Percentiles rank a stretch among this genome's conserved stretches.
These are phyloP conservation scores for Raffaelea albimanens DNA, from an alignment of 2,329 filamentous ascomycete genomes.

Conservation along the genomic window DNA sequence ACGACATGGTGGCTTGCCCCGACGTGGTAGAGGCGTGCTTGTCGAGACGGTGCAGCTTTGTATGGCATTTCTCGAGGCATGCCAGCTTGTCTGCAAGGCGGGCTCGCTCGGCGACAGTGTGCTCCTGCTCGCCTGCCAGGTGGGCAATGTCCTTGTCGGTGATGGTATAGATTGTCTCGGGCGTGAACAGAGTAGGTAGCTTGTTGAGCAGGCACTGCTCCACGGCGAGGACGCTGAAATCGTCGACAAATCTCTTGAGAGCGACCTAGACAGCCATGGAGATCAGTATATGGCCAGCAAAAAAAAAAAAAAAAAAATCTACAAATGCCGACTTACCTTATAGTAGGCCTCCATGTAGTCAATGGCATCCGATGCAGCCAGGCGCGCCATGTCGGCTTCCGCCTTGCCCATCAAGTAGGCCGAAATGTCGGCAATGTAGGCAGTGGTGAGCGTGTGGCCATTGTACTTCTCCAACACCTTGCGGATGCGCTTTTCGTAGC, in stretches of 20 bases:
- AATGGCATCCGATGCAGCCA: slow-evolving; percentile 23
- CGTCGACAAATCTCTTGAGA: slow-evolving; percentile 15
- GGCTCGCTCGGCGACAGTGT: slow-evolving; percentile 10
- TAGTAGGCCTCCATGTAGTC: slow-evolving; percentile 34
- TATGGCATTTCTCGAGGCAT: slow-evolving; percentile 10
- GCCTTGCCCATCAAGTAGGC: slow-evolving; percentile 13
- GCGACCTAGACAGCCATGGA: no score
- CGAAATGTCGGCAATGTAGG: neutral
- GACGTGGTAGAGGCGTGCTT: no score
- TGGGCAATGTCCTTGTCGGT: slow-evolving; percentile 9
- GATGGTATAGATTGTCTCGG: slow-evolving; percentile 13
- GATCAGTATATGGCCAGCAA: no score
- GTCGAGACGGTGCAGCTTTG: slow-evolving; percentile 9
- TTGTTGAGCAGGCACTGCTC: slow-evolving; percentile 10
- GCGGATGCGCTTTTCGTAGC: slow-evolving; percentile 1
- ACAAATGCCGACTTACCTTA: no score
- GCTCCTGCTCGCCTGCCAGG: slow-evolving; percentile 15
- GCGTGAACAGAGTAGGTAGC: slow-evolving; percentile 18
- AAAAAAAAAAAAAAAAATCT: no score
- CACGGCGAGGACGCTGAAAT: slow-evolving; percentile 14
- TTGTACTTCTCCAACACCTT: no score
- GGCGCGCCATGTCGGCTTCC: slow-evolving; percentile 27
- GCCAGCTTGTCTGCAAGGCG: slow-evolving; percentile 17
- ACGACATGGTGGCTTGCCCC: no score
- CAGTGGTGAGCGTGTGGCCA: no score